Base-by-base conservation (phyloP, 1,284 basidiomycete species). In the Blastosporella zonata region DNA sequence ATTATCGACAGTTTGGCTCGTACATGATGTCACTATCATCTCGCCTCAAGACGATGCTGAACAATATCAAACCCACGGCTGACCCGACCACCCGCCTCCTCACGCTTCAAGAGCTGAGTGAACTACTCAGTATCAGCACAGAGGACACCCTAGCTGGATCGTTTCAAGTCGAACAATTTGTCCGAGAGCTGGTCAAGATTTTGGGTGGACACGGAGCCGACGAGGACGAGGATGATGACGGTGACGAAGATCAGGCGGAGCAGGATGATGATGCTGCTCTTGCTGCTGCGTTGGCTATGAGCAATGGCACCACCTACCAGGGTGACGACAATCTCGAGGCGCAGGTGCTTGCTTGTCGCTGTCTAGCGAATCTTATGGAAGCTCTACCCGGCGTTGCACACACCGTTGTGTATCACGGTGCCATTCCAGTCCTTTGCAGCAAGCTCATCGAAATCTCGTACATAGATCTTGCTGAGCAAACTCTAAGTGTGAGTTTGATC, bases 111-210 rank as follows among this genome's bases (percentile, higher is more conserved):
- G 96, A 99, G 63, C 82, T 97, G 47, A 93, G 90, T 64, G 97
- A 99, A 65, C 68, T 97, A 37, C 83, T 99, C 48, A 92, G 92
- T 55, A 95, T 99, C 69, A 93, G 92, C 68, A 98, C 93, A 6
- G 96, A 99, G 69, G 97, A 99, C 66, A 97, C 93, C 0, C 76
- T 99, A 35, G 90, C 92, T 12, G 94, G 93, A 37, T 96, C 90
- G 29, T 96, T 99, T 71, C 92, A 91, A 55, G 87, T 94, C 22
- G 93, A 96, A 60, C 81, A 86, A 12, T 98, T 94, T 64, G 92
- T 96, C 35, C 84, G 86, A 58, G 97, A 98, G 67, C 81, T 99
- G 38, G 87, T 99, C 55, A 84, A 85, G 62, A 93, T 97, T 56
- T 76, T 99, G 39, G 90, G 91, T 23, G 97, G 97, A 20, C 83